Conservation (phyloP, 192 early-diverging fungal genomes). For the Coemansia sp. region DNA sequence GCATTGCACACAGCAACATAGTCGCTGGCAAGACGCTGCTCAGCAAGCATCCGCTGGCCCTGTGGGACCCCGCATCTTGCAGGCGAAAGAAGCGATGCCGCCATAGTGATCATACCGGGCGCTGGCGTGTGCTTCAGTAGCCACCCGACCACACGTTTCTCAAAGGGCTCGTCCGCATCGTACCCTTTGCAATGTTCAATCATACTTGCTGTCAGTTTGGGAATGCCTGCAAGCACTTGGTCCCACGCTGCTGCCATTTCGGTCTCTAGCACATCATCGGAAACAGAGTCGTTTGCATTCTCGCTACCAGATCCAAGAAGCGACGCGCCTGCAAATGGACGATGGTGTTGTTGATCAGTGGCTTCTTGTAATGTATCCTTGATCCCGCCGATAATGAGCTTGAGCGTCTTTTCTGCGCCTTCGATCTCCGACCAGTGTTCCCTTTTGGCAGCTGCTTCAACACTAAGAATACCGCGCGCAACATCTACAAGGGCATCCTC, state of each 20-base stretch:
- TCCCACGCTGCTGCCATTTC: constrained; percentile 52
- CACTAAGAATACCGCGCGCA: constrained; percentile 17
- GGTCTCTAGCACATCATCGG: constrained; percentile 16
- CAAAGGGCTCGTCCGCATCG: background rate
- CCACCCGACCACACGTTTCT: constrained; percentile 13
- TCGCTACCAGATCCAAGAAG: background rate
- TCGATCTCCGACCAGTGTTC: constrained; percentile 44
- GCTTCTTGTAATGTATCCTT: constrained; percentile 26
- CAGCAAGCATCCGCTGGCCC: constrained; percentile 24
- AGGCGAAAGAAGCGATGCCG: constrained; percentile 41
- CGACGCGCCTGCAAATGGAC: constrained; percentile 2
- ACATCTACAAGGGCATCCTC: constrained; percentile 12
- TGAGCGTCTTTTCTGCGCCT: constrained; percentile 49
- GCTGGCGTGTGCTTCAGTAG: constrained; percentile 46
- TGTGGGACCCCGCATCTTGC: constrained; percentile 27
- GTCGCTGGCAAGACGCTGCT: constrained; percentile 39
- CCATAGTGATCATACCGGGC: constrained; percentile 44
- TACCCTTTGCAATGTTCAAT: constrained; percentile 2
- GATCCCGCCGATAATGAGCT: constrained; percentile 45
- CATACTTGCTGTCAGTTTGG: constrained; percentile 17
- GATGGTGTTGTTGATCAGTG: background rate
- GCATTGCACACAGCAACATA: constrained; percentile 16
- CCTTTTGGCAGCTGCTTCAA: constrained; percentile 1
- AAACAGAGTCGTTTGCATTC: background rate
- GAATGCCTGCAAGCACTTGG: constrained; percentile 40